Evolutionary conservation across 345 rosid genomes (phyloP), one percentile per base, ranked within the genome.

Genomic region (Lepidium sativum): DNA sequence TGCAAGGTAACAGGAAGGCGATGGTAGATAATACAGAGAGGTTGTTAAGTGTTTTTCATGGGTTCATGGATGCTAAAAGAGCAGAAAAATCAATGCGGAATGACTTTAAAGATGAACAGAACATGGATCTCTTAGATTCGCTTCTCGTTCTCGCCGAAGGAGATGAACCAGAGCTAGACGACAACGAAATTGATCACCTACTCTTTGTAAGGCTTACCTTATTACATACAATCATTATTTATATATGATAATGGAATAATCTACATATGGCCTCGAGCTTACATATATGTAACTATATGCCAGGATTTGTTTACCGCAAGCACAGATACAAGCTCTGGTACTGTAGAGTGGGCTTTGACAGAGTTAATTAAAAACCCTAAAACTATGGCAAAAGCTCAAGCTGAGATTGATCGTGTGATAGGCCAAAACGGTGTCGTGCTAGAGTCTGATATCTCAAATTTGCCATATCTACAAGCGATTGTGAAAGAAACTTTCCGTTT

Each of bases 241-340:
- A 17, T 17, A 31, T 44, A 34, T 11, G n/a, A 44, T 47, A 62
- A 41, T 33, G 9, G 37, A 29, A 25, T 25, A 25, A 4, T 25
- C 29, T 25, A 25, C 29, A 25, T 25, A 25, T 4, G 6, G 29
- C 29, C 29, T 25, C 12, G 27, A 16, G 11, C 47, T 42, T 14
- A 42, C 50, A 34, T 7, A 7, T 13, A 10, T 39, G 39, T 39
- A 18, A 12, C 35, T 12, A 25, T 29, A 10, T 67, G 2, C 38
- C 60, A 81, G 81, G 84, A 78, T 21, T 12, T 78, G 53, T 78
- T 84, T n/a, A 5, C 15, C 8, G 86, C 69, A 2, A 83, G 84
- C 4, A 67, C 78, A 0, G 86, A 84, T 25, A 81, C 84, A 23
- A 80, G 39, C 40, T 67, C 80, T 9, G 38, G 40, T 25, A 56